Conservation (phyloP, 345 rosid species). For the Gossypium arboreum region DNA sequence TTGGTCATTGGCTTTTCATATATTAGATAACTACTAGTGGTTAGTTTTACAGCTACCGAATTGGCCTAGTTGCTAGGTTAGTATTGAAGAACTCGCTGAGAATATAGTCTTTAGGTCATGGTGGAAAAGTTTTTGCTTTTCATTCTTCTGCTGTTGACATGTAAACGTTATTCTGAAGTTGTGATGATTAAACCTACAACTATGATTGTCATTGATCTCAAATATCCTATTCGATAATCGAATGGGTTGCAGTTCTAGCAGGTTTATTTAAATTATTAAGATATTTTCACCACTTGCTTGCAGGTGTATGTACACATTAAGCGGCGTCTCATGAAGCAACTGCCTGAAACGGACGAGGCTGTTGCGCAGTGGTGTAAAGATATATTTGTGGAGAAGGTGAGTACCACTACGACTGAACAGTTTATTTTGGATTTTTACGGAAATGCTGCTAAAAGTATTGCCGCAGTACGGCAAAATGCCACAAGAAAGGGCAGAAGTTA, state of each 20-base stretch:
- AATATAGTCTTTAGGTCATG: neutral
- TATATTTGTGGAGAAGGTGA: conserved; percentile 74
- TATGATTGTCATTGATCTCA: neutral
- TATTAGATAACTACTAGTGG: no score
- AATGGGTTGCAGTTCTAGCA: neutral
- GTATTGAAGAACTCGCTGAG: neutral
- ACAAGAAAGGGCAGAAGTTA: neutral
- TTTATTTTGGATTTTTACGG: no score
- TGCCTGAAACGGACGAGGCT: conserved; percentile 82
- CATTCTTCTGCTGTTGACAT: neutral
- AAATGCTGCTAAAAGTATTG: no score
- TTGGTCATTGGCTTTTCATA: no score
- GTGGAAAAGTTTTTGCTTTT: neutral
- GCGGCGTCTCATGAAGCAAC: conserved; percentile 70
- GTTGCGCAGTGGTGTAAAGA: conserved; percentile 95
- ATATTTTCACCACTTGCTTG: conserved; percentile 15
- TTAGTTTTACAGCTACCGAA: no score
- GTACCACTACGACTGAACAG: neutral
- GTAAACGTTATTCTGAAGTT: neutral
- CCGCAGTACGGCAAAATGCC: neutral
- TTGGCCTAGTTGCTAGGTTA: no score
- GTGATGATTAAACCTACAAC: neutral
- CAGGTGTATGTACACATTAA: conserved; percentile 77
- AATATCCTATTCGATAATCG: neutral
- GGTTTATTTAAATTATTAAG: neutral